Evolutionary conservation across 345 rosid species (phyloP).

Genomic region (Diplotaxis tenuifolia): DNA sequence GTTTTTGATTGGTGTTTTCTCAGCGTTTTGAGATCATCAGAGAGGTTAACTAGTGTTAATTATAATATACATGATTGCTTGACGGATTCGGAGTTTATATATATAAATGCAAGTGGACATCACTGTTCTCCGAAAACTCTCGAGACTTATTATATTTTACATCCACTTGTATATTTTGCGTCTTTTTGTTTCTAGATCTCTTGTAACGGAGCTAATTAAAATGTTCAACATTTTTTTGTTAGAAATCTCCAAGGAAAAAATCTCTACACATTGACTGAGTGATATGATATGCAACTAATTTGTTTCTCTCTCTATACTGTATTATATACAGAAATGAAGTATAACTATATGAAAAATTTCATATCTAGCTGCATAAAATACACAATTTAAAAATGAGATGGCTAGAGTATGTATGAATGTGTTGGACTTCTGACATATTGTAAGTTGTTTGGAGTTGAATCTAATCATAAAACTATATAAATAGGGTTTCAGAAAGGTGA

Average conservation of each 20-base stretch:
- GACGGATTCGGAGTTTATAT: constrained; percentile 4
- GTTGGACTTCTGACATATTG: neutral
- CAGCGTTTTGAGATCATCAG: constrained; percentile 7
- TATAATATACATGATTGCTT: constrained; percentile 29
- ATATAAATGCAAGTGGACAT: constrained; percentile 34
- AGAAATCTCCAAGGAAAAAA: neutral
- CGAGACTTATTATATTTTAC: constrained; percentile 25
- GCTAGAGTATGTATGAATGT: neutral
- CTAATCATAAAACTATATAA: constrained; percentile 22
- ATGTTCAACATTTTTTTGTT: neutral
- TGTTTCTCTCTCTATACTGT: neutral
- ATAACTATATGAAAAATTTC: neutral
- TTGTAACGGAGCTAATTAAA: constrained; percentile 9
- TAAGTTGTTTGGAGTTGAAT: constrained; percentile 21
- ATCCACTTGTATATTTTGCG: constrained; percentile 27
- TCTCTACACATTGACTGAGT: neutral
- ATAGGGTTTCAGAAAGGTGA: constrained; percentile 93
- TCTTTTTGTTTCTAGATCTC: constrained; percentile 26
- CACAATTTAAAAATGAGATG: constrained; percentile 3
- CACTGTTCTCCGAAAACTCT: constrained; percentile 25
- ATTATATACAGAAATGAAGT: constrained; percentile 3
- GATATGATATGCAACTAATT: constrained; percentile 2
- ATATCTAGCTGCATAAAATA: constrained; percentile 25
- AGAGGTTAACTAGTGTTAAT: constrained; percentile 17
- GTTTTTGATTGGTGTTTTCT: constrained; percentile 14